These are phyloP conservation scores for Bruguiera hainesii DNA, from an alignment of 441 rosid species.

Conservation along the genomic window DNA sequence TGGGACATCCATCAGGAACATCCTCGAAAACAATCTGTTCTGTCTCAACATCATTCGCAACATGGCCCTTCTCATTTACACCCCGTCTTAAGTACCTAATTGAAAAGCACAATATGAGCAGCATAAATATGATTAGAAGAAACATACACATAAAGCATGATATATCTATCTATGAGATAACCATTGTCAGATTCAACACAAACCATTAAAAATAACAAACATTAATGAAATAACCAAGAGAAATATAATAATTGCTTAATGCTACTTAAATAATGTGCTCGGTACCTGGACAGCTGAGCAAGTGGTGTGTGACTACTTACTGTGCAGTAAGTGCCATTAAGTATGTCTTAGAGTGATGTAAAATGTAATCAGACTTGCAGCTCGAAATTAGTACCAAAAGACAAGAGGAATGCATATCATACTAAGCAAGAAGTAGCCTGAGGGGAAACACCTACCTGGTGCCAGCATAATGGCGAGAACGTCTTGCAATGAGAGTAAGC, in stretches of 20 bases:
- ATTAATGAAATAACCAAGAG: no score
- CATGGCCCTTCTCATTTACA: constrained; percentile 91
- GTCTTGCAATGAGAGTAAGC: constrained; percentile 90
- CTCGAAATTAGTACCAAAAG: constrained; percentile 13
- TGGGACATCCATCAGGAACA: constrained; percentile 63
- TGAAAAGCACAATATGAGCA: constrained; percentile 18
- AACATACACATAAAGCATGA: not conserved
- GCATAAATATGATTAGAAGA: not conserved
- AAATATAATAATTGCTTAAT: no score
- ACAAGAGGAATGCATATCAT: not conserved
- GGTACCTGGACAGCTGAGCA: no score
- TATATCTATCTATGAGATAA: not conserved
- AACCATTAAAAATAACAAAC: no score
- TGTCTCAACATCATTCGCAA: constrained; percentile 99
- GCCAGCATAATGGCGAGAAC: constrained; percentile 99
- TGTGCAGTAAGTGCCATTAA: no score
- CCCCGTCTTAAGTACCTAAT: constrained; percentile 96
- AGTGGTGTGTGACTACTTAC: no score
- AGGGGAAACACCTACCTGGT: constrained; percentile 54
- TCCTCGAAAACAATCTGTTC: constrained; percentile 97
- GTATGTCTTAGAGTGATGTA: not conserved
- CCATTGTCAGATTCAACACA: not conserved
- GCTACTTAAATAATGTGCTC: no score
- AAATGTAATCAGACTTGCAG: constrained; percentile 8
- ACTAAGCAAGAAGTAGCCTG: not conserved